Percentiles rank a stretch among this genome's conserved stretches.
These are phyloP conservation scores for Chenopodium berlandieri DNA, from an alignment of 148 eudicot genomes.

Conservation along the genomic window DNA sequence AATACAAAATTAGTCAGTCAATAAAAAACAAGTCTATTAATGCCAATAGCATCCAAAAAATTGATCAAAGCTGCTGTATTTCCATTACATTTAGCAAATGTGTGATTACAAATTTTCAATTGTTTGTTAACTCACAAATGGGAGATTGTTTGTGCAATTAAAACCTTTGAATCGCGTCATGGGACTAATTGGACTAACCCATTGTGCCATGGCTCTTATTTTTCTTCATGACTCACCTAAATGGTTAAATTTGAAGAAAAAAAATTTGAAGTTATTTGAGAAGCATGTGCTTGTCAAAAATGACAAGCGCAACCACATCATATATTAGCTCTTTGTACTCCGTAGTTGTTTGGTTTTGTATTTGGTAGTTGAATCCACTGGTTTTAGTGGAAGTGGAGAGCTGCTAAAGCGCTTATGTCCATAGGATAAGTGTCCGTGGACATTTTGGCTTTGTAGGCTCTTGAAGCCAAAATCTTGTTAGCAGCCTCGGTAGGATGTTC, in stretches of 20 bases:
- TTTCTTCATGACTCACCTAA: not conserved
- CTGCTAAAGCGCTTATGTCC: slow-evolving; percentile 32
- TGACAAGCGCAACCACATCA: not conserved
- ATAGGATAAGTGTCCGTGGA: slow-evolving; percentile 28
- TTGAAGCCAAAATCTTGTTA: slow-evolving; percentile 32
- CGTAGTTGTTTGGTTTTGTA: not conserved
- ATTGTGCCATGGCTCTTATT: not conserved
- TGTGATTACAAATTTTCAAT: not conserved
- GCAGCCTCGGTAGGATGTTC: slow-evolving; percentile 42
- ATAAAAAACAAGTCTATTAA: not conserved
- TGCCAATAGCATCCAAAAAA: not conserved
- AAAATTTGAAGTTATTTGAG: not conserved
- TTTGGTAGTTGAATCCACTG: not conserved
- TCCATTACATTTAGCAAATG: not conserved
- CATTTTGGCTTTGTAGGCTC: slow-evolving; percentile 24
- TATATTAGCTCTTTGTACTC: not conserved
- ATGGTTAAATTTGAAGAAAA: not conserved
- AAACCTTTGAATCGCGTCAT: not conserved
- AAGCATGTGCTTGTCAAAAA: not conserved
- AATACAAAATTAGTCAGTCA: no score
- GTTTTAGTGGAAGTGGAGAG: not conserved
- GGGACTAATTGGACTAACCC: not conserved
- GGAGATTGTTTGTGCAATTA: not conserved
- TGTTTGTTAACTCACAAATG: not conserved
- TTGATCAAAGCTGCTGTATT: not conserved